These are phyloP conservation scores for Panicum virgatum DNA, from an alignment of 202 grass and related monocot species.

Conservation along the genomic window DNA sequence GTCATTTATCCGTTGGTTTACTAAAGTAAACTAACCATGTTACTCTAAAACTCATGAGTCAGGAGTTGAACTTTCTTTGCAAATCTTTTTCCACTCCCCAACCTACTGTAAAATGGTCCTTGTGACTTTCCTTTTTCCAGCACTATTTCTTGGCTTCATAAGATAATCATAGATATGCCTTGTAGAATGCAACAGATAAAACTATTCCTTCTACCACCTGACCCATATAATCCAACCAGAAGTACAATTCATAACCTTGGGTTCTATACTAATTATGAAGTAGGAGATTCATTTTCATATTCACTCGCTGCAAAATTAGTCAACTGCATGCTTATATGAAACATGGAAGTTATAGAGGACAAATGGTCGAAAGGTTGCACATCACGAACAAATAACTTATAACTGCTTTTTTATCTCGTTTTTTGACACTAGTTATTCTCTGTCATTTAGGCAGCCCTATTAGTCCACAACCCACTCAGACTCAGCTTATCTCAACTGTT, in stretches of 20 bases:
- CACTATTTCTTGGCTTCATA: too few relatives aligned
- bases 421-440: not conserved
- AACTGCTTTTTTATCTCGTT: not conserved
- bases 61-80: not conserved
- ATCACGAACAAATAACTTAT: not conserved
- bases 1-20: not conserved
- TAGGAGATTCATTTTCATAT: not conserved
- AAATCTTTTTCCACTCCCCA: not conserved
- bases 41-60: not conserved
- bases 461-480: not conserved
- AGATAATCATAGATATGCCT: not conserved
- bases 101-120: not conserved
- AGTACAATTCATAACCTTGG: not conserved
- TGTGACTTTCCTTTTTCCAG: not conserved
- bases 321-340: not conserved
- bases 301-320: not conserved
- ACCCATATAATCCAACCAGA: not conserved
- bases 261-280: not conserved
- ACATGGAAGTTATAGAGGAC: not conserved
- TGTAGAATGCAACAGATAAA: not conserved
- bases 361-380: not conserved
- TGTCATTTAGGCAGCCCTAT: not conserved
- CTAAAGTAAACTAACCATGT: not conserved
- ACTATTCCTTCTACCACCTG: not conserved
- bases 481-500: not conserved